A percentile compares a stretch with the other conserved stretches of the same genome.
Conservation (phyloP, 495 filamentous ascomycete species). For the Cladorrhinum samala region DNA sequence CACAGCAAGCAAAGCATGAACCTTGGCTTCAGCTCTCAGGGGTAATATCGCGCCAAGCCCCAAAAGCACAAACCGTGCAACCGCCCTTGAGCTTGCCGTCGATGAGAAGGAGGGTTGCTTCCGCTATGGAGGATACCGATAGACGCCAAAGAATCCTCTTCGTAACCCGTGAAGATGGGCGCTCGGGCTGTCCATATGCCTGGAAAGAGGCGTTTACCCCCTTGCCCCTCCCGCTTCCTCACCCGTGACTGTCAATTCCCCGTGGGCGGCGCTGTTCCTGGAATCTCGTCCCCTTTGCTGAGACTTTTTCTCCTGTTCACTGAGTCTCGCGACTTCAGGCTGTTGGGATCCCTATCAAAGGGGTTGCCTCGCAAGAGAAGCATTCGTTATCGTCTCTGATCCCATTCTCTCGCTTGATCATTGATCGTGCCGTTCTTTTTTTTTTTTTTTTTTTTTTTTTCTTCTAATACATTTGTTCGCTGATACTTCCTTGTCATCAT, state of each 20-base stretch:
- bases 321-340: neutral
- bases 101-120: neutral
- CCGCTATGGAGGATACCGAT: no score
- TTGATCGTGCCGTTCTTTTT: no score
- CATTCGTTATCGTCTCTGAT: neutral
- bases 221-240: neutral
- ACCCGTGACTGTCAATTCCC: neutral
- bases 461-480: slow-evolving; percentile 3
- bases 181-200: neutral
- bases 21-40: neutral
- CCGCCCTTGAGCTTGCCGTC: neutral
- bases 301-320: neutral
- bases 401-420: neutral
- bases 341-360: neutral
- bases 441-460: neutral
- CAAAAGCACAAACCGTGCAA: neutral
- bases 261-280: no score
- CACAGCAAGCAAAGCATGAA: neutral
- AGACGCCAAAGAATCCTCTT: no score
- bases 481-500: no score
- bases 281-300: neutral
- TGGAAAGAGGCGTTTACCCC: neutral
- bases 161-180: neutral
- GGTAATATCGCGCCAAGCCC: neutral
- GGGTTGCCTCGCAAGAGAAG: neutral